phyloP scores from a whole-genome alignment of 2,329 filamentous ascomycete species.

The Bisporella sp. region DNA sequence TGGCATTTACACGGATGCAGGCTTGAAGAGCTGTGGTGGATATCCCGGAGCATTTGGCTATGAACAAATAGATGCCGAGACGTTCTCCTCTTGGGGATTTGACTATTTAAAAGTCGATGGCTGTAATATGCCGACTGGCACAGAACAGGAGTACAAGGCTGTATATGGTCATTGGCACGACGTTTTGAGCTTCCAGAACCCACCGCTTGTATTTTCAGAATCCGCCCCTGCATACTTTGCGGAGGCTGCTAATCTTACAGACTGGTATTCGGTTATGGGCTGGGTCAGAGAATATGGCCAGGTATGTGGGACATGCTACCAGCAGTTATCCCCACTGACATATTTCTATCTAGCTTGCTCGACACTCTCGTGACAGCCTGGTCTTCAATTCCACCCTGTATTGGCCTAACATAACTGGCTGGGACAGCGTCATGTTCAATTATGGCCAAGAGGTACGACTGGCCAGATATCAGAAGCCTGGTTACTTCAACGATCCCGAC shows the following conservation, averaged over 20 bases:
- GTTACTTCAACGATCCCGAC: constrained; percentile 30
- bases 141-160: constrained; percentile 32
- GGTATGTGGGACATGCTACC: background rate
- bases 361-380: constrained; percentile 27
- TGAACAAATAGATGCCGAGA: constrained; percentile 50
- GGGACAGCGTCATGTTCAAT: constrained; percentile 39
- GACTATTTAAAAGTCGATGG: constrained; percentile 56
- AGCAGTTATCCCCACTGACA: too few relatives aligned
- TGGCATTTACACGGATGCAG: constrained; percentile 55
- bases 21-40: constrained; percentile 38
- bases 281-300: constrained; percentile 29
- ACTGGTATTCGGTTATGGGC: constrained; percentile 40
- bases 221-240: constrained; percentile 45
- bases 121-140: constrained; percentile 34
- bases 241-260: constrained; percentile 31
- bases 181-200: constrained; percentile 21
- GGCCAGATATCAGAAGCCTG: constrained; percentile 27
- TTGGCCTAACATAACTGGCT: constrained; percentile 6
- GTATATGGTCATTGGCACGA: constrained; percentile 36
- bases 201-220: constrained; percentile 27
- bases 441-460: constrained; percentile 32
- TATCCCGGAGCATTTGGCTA: constrained; percentile 51
- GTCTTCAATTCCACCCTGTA: constrained; percentile 19
- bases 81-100: constrained; percentile 48
- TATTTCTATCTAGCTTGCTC: constrained; percentile 17